Evolutionary conservation across 2,329 filamentous ascomycete genomes (phyloP), one percentile per base, ranked within the genome.

Genomic region (Nigrospora oryzae): DNA sequence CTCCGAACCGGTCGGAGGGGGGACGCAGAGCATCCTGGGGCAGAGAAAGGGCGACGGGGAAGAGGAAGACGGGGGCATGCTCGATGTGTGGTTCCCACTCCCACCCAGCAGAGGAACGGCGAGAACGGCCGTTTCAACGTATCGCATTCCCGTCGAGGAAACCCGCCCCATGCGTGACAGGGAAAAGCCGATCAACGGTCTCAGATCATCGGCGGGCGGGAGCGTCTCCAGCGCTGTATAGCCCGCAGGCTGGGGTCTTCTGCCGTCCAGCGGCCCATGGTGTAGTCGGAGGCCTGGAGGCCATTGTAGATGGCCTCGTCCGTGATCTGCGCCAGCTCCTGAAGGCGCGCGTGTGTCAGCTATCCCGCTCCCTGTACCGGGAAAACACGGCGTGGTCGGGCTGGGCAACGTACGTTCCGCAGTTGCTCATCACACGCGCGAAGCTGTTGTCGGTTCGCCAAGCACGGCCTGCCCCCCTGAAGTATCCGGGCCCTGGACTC

Each of bases 181-280:
- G 8, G 8, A 28, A 28, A 28, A 5, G 5, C 23, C 23, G 23
- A 7, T 10, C 23, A 28, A 10, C 39, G 13, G 23, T 11, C 23
- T 55, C 54, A 62, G 31, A 40, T 47, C 17, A 51, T 60, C 36
- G 55, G 56, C 19, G 60, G 62, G 43, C 68, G 64, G 44, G 67
- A 66, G 45, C 73, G 69, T 43, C 83, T 61, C 79, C 79, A 83
- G 60, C 76, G 71, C 57, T 75, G 70, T 46, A 83, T 73, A 40
- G 70, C 65, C 44, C 74, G 67, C 43, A 81, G 63, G 51, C 71
- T 76, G 3, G 79, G 79, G 56, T 83, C 79, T 56, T 83, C 79
- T 50, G 64, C 69, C 53, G 72, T 79, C 79, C 79, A 84, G 63
- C 78, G 76, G 56, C 76, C 75, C 62, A 75, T 70, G 45, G 61